Evolutionary conservation across 2,329 filamentous ascomycete genomes (phyloP).

Genomic region (Epichloe scottii): DNA sequence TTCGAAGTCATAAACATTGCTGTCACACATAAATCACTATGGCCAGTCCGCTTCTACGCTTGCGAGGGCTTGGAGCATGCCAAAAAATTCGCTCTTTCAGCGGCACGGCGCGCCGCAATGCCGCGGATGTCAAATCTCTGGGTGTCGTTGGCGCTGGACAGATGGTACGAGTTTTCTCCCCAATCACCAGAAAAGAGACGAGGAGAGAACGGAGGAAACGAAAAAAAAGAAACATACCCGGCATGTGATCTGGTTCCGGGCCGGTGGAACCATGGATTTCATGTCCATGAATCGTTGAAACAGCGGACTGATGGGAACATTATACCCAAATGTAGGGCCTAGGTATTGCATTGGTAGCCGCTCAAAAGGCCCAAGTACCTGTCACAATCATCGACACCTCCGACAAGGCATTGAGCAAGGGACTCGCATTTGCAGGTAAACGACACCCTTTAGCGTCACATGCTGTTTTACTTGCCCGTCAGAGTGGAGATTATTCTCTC

Average conservation of each 20-base stretch:
- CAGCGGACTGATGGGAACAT: neutral
- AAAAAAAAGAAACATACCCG: neutral
- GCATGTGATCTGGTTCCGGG: neutral
- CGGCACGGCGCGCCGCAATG: constrained; percentile 45
- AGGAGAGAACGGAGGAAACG: neutral
- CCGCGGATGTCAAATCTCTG: constrained; percentile 69
- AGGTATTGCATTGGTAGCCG: constrained; percentile 89
- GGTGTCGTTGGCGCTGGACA: constrained; percentile 92
- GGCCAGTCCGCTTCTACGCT: constrained; percentile 27
- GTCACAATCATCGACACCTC: constrained; percentile 80
- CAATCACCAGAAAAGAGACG: constrained; percentile 2
- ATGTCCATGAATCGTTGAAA: neutral
- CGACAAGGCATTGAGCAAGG: constrained; percentile 76
- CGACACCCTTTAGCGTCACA: neutral
- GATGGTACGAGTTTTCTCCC: constrained; percentile 52
- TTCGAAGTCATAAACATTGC: neutral
- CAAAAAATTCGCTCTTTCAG: constrained; percentile 51
- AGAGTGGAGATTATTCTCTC: neutral
- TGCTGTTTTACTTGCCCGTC: neutral
- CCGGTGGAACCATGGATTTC: neutral
- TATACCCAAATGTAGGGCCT: constrained; percentile 50
- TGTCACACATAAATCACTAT: constrained; percentile 18
- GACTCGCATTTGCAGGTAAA: constrained; percentile 73
- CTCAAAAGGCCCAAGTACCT: constrained; percentile 68
- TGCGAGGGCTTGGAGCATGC: constrained; percentile 21